These are phyloP conservation scores for Solanum rostratum DNA, from an alignment of 257 asterid genomes.

Conservation along the genomic window DNA sequence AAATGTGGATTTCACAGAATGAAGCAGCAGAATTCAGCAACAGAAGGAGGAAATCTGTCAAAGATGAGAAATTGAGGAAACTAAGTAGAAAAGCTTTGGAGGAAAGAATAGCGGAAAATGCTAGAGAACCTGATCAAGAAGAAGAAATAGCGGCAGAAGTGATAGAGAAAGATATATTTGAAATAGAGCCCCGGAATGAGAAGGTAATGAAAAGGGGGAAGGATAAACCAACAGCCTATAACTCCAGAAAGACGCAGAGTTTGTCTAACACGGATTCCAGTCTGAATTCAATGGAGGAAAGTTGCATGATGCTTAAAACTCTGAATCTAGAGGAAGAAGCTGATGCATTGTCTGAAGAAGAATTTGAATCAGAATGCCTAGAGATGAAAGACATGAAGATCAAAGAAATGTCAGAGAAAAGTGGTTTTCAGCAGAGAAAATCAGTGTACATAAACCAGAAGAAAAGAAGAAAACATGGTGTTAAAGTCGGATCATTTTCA, in stretches of 20 bases:
- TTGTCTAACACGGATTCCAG: slow-evolving; percentile 3
- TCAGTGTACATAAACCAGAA: slow-evolving; percentile 3
- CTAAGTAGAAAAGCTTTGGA: not conserved
- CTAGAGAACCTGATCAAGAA: not conserved
- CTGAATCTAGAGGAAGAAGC: slow-evolving; percentile 10
- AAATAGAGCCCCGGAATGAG: slow-evolving; percentile 12
- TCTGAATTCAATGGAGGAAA: slow-evolving; percentile 9
- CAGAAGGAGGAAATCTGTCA: slow-evolving; percentile 1
- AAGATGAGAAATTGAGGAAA: slow-evolving; percentile 9
- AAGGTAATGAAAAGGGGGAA: not conserved
- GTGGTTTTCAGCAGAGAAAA: slow-evolving; percentile 12
- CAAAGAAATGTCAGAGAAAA: slow-evolving; percentile 7
- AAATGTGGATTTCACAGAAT: slow-evolving; percentile 1
- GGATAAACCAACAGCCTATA: not conserved
- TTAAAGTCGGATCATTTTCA: slow-evolving; percentile 22
- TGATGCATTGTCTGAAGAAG: slow-evolving; percentile 11
- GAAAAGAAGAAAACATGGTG: slow-evolving; percentile 23
- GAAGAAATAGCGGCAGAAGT: slow-evolving; percentile 1
- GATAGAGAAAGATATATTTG: slow-evolving; percentile 19
- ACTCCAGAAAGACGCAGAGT: slow-evolving; percentile 2
- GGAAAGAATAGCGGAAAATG: slow-evolving; percentile 6
- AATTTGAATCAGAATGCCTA: slow-evolving; percentile 6
- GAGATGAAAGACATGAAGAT: slow-evolving; percentile 4
- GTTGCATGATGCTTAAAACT: not conserved
- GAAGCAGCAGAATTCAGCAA: slow-evolving; percentile 10